These are phyloP conservation scores for Diaporthe vaccinii DNA, from an alignment of 2,329 filamentous ascomycete species.

Conservation along the genomic window DNA sequence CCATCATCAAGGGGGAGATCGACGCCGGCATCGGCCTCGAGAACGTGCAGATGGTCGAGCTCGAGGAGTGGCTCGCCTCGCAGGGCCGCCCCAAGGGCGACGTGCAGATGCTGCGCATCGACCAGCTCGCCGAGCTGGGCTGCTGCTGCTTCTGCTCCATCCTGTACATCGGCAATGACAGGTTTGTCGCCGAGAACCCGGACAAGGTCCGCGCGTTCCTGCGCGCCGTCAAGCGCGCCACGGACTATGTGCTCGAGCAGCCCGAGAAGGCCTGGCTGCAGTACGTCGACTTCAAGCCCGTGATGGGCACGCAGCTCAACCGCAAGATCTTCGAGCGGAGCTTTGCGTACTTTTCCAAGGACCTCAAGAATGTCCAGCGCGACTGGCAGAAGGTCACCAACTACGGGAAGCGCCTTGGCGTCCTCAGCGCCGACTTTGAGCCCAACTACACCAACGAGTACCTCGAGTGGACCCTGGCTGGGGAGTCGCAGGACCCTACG, in stretches of 20 bases:
- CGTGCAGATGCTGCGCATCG: conserved; percentile 85
- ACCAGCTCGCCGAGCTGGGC: conserved; percentile 82
- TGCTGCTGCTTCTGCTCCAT: conserved; percentile 90
- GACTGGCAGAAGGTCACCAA: conserved; percentile 84
- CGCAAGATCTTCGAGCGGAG: conserved; percentile 85
- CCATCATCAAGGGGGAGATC: conserved; percentile 79
- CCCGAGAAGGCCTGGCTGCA: conserved; percentile 75
- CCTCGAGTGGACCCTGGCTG: conserved; percentile 74
- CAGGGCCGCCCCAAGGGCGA: conserved; percentile 74
- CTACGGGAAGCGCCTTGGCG: conserved; percentile 80
- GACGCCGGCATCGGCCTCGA: conserved; percentile 81
- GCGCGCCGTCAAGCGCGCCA: conserved; percentile 80
- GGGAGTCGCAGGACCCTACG: conserved; percentile 74
- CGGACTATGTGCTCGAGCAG: conserved; percentile 76
- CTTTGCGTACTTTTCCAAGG: conserved; percentile 81
- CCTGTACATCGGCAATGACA: conserved; percentile 83
- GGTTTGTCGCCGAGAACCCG: conserved; percentile 75
- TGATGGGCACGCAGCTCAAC: conserved; percentile 77
- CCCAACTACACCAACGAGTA: conserved; percentile 84
- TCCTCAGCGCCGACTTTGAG: conserved; percentile 72
- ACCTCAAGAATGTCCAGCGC: conserved; percentile 80
- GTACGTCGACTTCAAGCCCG: conserved; percentile 80
- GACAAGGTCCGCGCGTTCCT: conserved; percentile 77
- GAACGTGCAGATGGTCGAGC: conserved; percentile 87
- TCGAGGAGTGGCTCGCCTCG: conserved; percentile 79